Conservation (phyloP, 257 asterid species). For the Fraxinus cuspidata region DNA sequence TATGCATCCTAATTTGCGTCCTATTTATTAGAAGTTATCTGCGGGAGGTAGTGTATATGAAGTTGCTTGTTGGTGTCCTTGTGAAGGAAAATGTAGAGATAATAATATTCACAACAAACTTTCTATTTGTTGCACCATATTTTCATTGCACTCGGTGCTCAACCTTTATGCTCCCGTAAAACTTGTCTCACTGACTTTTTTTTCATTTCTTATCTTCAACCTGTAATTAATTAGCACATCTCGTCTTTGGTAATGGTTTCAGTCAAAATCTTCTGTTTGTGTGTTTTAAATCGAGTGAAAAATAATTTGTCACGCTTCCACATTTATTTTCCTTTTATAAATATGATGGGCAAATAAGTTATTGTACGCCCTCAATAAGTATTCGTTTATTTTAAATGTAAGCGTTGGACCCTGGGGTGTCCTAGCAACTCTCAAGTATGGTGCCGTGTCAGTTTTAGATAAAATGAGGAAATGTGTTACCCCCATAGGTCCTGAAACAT, state of each 20-base stretch:
- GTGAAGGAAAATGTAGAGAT: neutral
- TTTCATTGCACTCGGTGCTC: no score
- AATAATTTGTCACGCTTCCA: no score
- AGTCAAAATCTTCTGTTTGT: no score
- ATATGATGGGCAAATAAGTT: no score
- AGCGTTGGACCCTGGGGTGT: constrained; percentile 95
- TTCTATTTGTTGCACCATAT: no score
- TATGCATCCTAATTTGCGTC: constrained; percentile 33
- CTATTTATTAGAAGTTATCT: neutral
- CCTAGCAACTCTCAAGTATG: constrained; percentile 78
- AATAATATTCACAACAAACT: neutral
- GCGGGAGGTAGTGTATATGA: neutral
- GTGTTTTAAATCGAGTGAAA: no score
- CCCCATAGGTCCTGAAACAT: constrained; percentile 88
- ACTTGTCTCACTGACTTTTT: no score
- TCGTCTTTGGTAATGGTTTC: no score
- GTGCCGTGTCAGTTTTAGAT: constrained; percentile 76
- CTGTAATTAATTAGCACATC: no score
- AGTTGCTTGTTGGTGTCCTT: neutral
- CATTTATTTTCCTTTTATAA: no score
- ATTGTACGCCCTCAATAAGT: constrained; percentile 18
- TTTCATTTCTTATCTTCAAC: no score
- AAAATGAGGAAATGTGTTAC: constrained; percentile 89
- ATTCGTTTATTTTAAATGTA: constrained; percentile 78
- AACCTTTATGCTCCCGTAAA: no score